These are phyloP conservation scores for Mallotus japonicus DNA, from an alignment of 441 rosid species.

Conservation along the genomic window DNA sequence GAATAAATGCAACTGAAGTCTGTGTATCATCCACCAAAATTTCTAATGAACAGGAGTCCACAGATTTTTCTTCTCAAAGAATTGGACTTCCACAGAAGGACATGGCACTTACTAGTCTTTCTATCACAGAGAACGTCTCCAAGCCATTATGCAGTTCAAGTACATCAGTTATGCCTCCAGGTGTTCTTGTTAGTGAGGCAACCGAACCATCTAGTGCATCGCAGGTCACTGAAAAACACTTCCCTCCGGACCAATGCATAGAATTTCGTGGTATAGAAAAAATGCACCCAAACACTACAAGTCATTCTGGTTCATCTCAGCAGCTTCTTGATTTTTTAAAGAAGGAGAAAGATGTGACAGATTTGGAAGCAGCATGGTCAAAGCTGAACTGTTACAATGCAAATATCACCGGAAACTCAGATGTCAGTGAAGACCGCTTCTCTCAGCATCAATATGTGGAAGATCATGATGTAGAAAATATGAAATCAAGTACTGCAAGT, in stretches of 20 bases:
- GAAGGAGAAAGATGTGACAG: neutral
- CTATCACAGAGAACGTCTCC: neutral
- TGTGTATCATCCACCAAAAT: neutral
- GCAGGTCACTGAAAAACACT: slow-evolving; percentile 9
- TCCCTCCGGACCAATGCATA: neutral
- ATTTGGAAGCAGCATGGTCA: neutral
- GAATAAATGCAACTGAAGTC: neutral
- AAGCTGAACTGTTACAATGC: neutral
- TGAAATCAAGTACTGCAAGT: slow-evolving; percentile 2
- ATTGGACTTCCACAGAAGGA: neutral
- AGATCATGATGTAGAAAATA: neutral
- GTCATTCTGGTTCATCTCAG: slow-evolving; percentile 10
- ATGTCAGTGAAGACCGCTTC: neutral
- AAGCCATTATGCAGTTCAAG: slow-evolving; percentile 6
- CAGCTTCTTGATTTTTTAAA: slow-evolving; percentile 12
- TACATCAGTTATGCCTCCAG: slow-evolving; percentile 16
- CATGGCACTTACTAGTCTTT: neutral
- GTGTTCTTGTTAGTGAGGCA: neutral
- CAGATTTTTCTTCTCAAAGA: neutral
- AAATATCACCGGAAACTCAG: neutral
- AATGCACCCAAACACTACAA: slow-evolving; percentile 5
- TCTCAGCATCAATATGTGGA: neutral
- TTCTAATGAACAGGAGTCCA: neutral
- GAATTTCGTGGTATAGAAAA: neutral
- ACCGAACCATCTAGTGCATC: slow-evolving; percentile 9